Conservation (phyloP, 441 rosid genomes). For the Jatropha podagrica region DNA sequence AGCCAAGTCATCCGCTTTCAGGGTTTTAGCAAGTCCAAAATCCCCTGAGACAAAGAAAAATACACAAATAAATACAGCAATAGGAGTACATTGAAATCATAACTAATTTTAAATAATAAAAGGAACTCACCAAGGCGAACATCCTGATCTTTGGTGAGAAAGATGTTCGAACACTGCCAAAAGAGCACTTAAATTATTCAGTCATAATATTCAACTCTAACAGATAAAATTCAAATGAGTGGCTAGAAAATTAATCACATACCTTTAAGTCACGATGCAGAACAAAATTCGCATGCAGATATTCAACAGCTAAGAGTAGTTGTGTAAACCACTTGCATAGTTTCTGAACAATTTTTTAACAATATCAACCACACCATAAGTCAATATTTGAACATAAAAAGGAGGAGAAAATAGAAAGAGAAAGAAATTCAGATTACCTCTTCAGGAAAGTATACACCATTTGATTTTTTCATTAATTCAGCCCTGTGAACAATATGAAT, state of each 20-base stretch:
- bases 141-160: slow-evolving; percentile 93
- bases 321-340: slow-evolving; percentile 98
- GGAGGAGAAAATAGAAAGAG: slow-evolving; percentile 8
- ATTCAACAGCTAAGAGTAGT: slow-evolving; percentile 81
- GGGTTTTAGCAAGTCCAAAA: slow-evolving; percentile 95
- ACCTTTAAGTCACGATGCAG: slow-evolving; percentile 95
- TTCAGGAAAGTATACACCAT: slow-evolving; percentile 87
- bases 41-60: slow-evolving; percentile 57
- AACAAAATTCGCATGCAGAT: slow-evolving; percentile 86
- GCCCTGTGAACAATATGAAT: slow-evolving; percentile 51
- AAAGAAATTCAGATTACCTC: slow-evolving; percentile 45
- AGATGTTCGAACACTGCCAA: slow-evolving; percentile 91
- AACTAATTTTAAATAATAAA: slow-evolving; percentile 21
- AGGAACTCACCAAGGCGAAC: slow-evolving; percentile 78
- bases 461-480: slow-evolving; percentile 87
- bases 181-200: slow-evolving; percentile 26
- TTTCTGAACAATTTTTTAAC: slow-evolving; percentile 48
- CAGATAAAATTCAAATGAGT: slow-evolving; percentile 20
- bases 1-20: slow-evolving; percentile 94
- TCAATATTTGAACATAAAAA: slow-evolving; percentile 4
- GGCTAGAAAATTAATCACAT: slow-evolving; percentile 25
- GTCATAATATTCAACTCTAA: slow-evolving; percentile 23
- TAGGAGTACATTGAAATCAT: slow-evolving; percentile 11
- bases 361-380: background rate
- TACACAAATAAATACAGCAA: slow-evolving; percentile 15